Percentiles rank a stretch among this genome's conserved stretches.
phyloP scores from a whole-genome alignment of 495 filamentous ascomycete genomes.

The Penicillium silybi region DNA sequence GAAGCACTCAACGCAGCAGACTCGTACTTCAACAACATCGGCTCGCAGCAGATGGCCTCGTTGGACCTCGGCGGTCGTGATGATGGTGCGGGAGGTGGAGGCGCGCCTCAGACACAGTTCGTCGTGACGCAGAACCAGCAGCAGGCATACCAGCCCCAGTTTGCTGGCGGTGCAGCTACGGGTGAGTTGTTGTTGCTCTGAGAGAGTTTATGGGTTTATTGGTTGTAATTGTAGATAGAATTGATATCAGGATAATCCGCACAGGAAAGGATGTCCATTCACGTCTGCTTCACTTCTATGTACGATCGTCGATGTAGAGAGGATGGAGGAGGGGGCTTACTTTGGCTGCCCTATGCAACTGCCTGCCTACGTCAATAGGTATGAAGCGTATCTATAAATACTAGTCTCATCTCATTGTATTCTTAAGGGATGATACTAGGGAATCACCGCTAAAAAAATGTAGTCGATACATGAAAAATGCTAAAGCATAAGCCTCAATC shows the following conservation, averaged over 20 bases:
- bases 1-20: conserved; percentile 78
- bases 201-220: conserved; percentile 7
- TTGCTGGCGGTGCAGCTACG: conserved; percentile 45
- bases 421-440: background rate
- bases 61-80: conserved; percentile 55
- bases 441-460: background rate
- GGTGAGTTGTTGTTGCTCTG: conserved; percentile 47
- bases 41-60: conserved; percentile 65
- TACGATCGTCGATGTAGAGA: background rate
- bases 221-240: conserved; percentile 28
- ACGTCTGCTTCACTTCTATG: background rate
- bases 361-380: background rate
- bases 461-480: background rate
- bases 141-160: conserved; percentile 48
- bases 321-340: too few species aligned
- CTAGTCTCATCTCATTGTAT: background rate
- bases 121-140: conserved; percentile 55
- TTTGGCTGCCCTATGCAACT: too few species aligned
- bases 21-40: conserved; percentile 74
- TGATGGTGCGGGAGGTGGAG: conserved; percentile 34
- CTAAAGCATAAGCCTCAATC: conserved; percentile 12
- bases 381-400: background rate
- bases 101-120: conserved; percentile 43
- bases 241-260: conserved; percentile 5
- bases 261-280: conserved; percentile 2